A percentile compares a stretch with the other conserved stretches of the same genome.
These are phyloP conservation scores for Skeletonema marinoi DNA, from an alignment of 108 stramenopile genomes.

Conservation along the genomic window DNA sequence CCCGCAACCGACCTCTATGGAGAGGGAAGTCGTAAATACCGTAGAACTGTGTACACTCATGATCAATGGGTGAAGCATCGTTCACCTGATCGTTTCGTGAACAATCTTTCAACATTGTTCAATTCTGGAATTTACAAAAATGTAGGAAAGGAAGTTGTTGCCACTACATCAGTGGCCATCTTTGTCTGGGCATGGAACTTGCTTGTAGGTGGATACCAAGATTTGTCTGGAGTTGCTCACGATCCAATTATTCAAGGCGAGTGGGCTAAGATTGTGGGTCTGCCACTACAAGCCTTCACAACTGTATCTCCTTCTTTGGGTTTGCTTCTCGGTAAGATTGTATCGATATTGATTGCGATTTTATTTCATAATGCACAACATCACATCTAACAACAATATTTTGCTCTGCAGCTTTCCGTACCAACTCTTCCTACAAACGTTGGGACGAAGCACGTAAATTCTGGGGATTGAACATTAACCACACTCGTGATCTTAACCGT, in stretches of 20 bases:
- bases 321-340: slow-evolving; percentile 59
- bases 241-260: slow-evolving; percentile 32
- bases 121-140: slow-evolving; percentile 56
- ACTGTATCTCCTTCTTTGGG: slow-evolving; percentile 51
- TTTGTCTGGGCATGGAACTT: slow-evolving; percentile 49
- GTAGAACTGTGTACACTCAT: slow-evolving; percentile 73
- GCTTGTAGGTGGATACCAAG: slow-evolving; percentile 48
- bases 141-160: slow-evolving; percentile 35
- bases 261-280: slow-evolving; percentile 29
- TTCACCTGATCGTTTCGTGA: slow-evolving; percentile 53
- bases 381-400: slow-evolving; percentile 22
- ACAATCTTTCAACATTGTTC: slow-evolving; percentile 43
- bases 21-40: slow-evolving; percentile 59
- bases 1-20: slow-evolving; percentile 29
- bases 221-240: slow-evolving; percentile 47
- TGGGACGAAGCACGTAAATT: slow-evolving; percentile 41
- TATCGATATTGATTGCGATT: not conserved
- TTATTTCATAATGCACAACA: slow-evolving; percentile 49
- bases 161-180: slow-evolving; percentile 38
- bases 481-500: slow-evolving; percentile 37
- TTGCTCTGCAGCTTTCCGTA: slow-evolving; percentile 35
- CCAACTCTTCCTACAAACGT: slow-evolving; percentile 62
- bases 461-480: slow-evolving; percentile 43
- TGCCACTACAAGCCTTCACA: slow-evolving; percentile 58
- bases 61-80: slow-evolving; percentile 75